A percentile compares a stretch with the other conserved stretches of the same genome.
Evolutionary conservation across 75 land plant genomes (phyloP).

Genomic region (Gnetum montanum): DNA sequence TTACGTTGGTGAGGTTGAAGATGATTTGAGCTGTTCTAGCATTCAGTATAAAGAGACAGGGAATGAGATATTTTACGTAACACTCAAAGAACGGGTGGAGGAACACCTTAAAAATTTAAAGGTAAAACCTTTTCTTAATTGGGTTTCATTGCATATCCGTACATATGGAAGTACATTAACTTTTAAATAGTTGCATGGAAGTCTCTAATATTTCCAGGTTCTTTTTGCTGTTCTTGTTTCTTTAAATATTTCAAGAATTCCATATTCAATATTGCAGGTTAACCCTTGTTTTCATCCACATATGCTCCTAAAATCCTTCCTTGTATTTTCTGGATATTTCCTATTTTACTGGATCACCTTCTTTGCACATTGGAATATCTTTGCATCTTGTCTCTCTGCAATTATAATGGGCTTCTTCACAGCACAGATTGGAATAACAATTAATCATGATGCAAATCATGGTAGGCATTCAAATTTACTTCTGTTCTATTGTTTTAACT

Average conservation of each 20-base stretch:
- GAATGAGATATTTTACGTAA: slow-evolving; percentile 25
- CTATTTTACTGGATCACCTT: slow-evolving; percentile 29
- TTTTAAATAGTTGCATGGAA: neutral
- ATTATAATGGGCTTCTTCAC: slow-evolving; percentile 31
- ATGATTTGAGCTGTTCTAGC: slow-evolving; percentile 4
- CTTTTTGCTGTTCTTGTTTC: neutral
- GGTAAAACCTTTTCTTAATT: slow-evolving; percentile 8
- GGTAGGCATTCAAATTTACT: slow-evolving; percentile 12
- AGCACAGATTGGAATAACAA: slow-evolving; percentile 41
- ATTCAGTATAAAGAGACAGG: slow-evolving; percentile 24
- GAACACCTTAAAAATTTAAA: slow-evolving; percentile 20
- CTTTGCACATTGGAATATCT: slow-evolving; percentile 21
- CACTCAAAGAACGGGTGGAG: slow-evolving; percentile 40
- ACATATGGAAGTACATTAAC: neutral
- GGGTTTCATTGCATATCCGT: too few species aligned
- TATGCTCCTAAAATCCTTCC: slow-evolving; percentile 29
- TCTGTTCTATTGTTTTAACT: neutral
- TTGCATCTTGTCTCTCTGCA: slow-evolving; percentile 16
- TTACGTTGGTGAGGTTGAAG: slow-evolving; percentile 32
- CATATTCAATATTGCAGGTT: slow-evolving; percentile 17
- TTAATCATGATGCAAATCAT: slow-evolving; percentile 42
- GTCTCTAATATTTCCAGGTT: too few species aligned
- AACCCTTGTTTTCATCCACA: slow-evolving; percentile 34
- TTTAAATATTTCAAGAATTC: neutral
- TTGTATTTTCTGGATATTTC: slow-evolving; percentile 17